These are phyloP conservation scores for Clonostachys sp. DNA, from an alignment of 2,329 filamentous ascomycete genomes.

Conservation along the genomic window DNA sequence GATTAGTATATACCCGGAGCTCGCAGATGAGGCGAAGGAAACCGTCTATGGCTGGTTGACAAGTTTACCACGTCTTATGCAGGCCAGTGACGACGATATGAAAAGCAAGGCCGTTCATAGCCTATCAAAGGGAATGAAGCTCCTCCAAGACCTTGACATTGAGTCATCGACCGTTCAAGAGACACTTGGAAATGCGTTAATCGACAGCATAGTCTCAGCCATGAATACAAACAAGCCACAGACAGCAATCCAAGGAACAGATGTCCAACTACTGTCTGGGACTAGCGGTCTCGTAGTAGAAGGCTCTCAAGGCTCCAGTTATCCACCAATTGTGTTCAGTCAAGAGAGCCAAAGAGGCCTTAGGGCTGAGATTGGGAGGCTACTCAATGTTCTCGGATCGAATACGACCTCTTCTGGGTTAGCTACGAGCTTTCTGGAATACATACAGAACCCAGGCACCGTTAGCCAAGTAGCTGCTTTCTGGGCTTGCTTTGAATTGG, in stretches of 20 bases:
- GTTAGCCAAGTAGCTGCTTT: slow-evolving; percentile 64
- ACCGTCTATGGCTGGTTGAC: slow-evolving; percentile 78
- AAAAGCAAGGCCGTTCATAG: slow-evolving; percentile 72
- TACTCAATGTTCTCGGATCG: slow-evolving; percentile 51
- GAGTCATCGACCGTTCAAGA: slow-evolving; percentile 62
- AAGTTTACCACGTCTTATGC: slow-evolving; percentile 77
- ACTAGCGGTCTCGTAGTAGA: neutral
- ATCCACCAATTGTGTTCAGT: slow-evolving; percentile 57
- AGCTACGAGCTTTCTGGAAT: slow-evolving; percentile 60
- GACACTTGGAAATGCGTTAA: slow-evolving; percentile 65
- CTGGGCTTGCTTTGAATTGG: slow-evolving; percentile 74
- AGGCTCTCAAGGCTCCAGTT: slow-evolving; percentile 22
- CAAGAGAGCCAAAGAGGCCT: slow-evolving; percentile 64
- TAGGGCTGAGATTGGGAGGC: slow-evolving; percentile 47
- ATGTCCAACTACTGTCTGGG: neutral
- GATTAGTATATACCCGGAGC: slow-evolving; percentile 53
- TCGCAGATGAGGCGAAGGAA: slow-evolving; percentile 62
- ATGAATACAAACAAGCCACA: slow-evolving; percentile 11
- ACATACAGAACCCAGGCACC: slow-evolving; percentile 52
- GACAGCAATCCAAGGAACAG: neutral
- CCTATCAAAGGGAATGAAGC: slow-evolving; percentile 66
- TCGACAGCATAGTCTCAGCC: slow-evolving; percentile 34
- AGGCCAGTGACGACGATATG: slow-evolving; percentile 72
- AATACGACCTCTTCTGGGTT: slow-evolving; percentile 57
- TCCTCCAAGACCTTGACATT: slow-evolving; percentile 59